Evolutionary conservation across 768 basidiomycete genomes (phyloP), one percentile per base, ranked within the genome.

Genomic region (Mycena alexandri): DNA sequence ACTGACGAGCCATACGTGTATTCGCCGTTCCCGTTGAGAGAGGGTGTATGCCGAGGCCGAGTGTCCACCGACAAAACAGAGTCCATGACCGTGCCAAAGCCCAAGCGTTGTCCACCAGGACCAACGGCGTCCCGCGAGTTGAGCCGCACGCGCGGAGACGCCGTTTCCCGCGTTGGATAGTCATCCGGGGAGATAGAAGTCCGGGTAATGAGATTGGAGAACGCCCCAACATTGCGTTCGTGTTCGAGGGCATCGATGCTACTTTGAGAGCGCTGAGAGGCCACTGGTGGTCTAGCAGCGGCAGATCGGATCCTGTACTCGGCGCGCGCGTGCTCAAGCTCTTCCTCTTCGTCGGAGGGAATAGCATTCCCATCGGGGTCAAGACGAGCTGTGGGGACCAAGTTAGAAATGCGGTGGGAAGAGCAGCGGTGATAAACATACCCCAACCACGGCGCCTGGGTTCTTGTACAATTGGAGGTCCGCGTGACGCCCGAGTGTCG

Each of bases 341-440:
- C 85, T 68, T 86, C 85, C 66, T 91, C 89, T 71, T 89, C 88
- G 21, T 87, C 87, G 0, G 84, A 83, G 3, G 88, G 80, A 62
- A 90, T 84, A 73, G 90, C 89, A 66, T 91, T 86, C 0, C 90
- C 90, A 72, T 91, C 88, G 2, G 83, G 71, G 75, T 87, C 84
- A 52, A 87, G 81, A 42, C 84, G 83, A 41, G 83, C 85, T 85
- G 52, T 4, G 41, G 43, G 41, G 43, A 24, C 19, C 1, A n/a
- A 59, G 22, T 60, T 16, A 62, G 65, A 21, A 11, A 47, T 21
- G 21, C 9, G 21, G 12, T 6, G 9, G 16, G 46, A 17, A 29
- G 16, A 72, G 61, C 25, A 72, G 33, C 52, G 63, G 61, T 25
- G 41, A 55, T 24, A 22, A 19, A 75, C 83, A 68, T 72, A 86